phyloP scores from a whole-genome alignment of 768 basidiomycete species.

The Podaxis sp. region DNA sequence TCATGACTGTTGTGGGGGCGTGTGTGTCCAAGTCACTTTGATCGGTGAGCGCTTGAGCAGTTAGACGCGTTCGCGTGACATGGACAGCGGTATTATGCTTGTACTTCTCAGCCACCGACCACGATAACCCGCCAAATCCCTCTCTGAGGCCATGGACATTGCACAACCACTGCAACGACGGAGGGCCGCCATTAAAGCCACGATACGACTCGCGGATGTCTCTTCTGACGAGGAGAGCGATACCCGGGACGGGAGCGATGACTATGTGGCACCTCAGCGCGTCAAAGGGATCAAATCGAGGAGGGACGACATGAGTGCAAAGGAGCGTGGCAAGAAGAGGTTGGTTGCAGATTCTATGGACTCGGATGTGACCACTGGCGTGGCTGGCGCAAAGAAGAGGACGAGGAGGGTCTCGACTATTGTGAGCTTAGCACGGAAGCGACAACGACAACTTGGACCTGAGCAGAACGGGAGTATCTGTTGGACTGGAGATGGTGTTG shows the following conservation, averaged over 20 bases:
- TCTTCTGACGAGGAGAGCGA: neutral
- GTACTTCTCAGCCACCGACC: neutral
- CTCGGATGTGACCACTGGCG: neutral
- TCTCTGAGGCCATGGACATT: neutral
- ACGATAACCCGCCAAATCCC: neutral
- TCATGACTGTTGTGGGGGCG: neutral
- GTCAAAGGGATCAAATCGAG: neutral
- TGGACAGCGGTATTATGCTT: too few relatives aligned
- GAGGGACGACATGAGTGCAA: neutral
- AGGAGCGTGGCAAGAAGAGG: neutral
- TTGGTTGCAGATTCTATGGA: neutral
- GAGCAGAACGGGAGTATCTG: neutral
- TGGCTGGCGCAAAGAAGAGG: neutral
- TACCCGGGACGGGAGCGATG: neutral
- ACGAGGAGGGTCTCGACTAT: neutral
- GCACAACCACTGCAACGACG: conserved; percentile 2
- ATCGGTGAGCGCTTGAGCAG: neutral
- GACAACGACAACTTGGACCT: conserved; percentile 3
- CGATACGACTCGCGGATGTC: conserved; percentile 1
- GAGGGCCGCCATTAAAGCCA: conserved; percentile 4
- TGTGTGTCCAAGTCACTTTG: neutral
- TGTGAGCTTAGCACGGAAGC: neutral
- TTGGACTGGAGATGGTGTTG: neutral
- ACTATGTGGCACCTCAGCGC: neutral
- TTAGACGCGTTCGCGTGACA: conserved; percentile 7